Evolutionary conservation across 306 rosid genomes (phyloP).

Genomic region (Corylus heterophylla): DNA sequence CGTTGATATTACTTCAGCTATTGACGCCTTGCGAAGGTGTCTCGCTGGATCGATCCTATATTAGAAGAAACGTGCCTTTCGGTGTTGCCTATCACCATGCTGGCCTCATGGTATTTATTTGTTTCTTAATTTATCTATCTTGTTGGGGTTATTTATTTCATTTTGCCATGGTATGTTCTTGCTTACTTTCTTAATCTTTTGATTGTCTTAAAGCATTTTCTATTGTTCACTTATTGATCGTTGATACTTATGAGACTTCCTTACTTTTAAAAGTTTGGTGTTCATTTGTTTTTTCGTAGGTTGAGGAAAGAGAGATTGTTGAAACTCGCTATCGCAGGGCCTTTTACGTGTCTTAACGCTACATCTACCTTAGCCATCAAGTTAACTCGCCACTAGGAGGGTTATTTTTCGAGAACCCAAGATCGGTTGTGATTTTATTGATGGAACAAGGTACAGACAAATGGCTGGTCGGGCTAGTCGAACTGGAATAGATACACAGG

Average conservation of each 20-base stretch:
- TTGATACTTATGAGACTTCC: conserved; percentile 22
- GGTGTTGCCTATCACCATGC: conserved; percentile 99
- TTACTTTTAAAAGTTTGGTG: conserved; percentile 17
- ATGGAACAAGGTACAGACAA: conserved; percentile 89
- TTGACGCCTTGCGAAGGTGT: conserved; percentile 73
- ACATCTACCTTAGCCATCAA: conserved; percentile 96
- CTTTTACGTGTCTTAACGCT: conserved; percentile 92
- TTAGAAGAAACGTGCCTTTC: conserved; percentile 82
- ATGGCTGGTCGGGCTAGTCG: conserved; percentile 99
- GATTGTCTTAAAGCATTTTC: not conserved
- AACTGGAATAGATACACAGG: conserved; percentile 95
- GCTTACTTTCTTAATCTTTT: conserved; percentile 20
- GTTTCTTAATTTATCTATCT: not conserved
- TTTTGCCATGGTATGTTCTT: conserved; percentile 5
- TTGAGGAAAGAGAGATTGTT: conserved; percentile 93
- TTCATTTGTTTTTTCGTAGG: conserved; percentile 46
- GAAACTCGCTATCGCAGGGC: conserved; percentile 95
- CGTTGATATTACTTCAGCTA: conserved; percentile 61
- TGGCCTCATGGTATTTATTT: conserved; percentile 81
- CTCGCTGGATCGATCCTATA: conserved; percentile 90
- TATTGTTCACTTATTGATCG: not conserved
- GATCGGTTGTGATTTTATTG: conserved; percentile 90
- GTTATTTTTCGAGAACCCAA: conserved; percentile 93
- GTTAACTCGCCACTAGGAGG: conserved; percentile 82
- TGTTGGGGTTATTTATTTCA: conserved; percentile 22